phyloP scores from a whole-genome alignment of 441 rosid genomes.

The Pelargonium myrrhifolium region DNA sequence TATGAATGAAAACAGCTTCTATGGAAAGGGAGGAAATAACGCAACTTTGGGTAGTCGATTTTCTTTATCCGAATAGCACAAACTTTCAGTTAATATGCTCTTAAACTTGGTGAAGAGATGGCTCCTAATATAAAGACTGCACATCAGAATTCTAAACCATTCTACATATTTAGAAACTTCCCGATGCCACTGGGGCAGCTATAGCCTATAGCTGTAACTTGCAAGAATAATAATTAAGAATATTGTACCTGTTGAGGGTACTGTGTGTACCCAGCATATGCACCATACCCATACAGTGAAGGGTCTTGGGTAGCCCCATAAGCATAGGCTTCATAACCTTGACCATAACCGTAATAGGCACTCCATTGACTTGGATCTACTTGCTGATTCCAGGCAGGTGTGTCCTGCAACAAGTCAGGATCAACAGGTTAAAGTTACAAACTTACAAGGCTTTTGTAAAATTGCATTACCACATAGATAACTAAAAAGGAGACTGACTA shows the following conservation, averaged over 20 bases:
- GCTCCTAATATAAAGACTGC: not conserved
- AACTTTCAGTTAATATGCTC: too few relatives aligned
- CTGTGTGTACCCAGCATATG: slow-evolving; percentile 80
- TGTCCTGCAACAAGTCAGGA: slow-evolving; percentile 45
- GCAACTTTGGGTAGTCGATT: too few relatives aligned
- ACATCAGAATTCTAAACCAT: not conserved
- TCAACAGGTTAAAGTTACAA: slow-evolving; percentile 10
- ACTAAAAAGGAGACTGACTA: not conserved
- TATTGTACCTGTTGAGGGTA: slow-evolving; percentile 67
- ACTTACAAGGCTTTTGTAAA: not conserved
- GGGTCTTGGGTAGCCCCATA: slow-evolving; percentile 81
- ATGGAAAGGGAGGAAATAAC: too few relatives aligned
- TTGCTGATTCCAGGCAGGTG: slow-evolving; percentile 53
- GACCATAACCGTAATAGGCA: slow-evolving; percentile 88
- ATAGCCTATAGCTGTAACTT: not conserved
- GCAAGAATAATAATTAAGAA: not conserved
- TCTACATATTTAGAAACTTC: not conserved
- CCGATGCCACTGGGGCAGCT: not conserved
- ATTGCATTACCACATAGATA: not conserved
- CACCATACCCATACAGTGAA: slow-evolving; percentile 72
- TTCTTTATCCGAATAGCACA: too few relatives aligned
- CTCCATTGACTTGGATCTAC: slow-evolving; percentile 81
- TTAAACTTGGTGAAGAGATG: not conserved
- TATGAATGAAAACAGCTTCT: too few relatives aligned
- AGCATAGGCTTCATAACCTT: slow-evolving; percentile 82